Base-by-base conservation (phyloP, 345 rosid species). In the Salix koriyanagi region DNA sequence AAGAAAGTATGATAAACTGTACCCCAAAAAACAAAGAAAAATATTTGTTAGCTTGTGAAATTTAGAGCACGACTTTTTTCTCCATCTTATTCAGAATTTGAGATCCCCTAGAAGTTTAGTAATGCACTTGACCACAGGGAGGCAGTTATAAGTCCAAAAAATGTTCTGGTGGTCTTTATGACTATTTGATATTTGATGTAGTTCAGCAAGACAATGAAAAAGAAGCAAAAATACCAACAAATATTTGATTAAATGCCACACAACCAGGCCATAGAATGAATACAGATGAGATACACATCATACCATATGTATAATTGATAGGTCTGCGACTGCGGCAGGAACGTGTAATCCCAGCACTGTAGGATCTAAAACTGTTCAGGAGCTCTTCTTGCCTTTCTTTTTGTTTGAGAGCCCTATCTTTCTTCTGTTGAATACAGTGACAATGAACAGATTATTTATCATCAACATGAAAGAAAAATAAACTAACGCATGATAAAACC, bases 291-390 rank as follows among this genome's bases (percentile, higher is more conserved):
- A n/a, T 52, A 28, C 62, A 66, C 72, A 79, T 71, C 83, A 32
- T 89, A 94, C 96, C 97, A 76, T 76, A 92, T 79, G 96, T 92
- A 82, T 92, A 94, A 78, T 77, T 84, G 80, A 87, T 79, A 12
- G 90, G 88, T 76, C 82, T 76, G 36, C 87, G 87, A 76, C 61
- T 90, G 78, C 94, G 93, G 74, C 97, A 89, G 60, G 94, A 85
- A 73, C 97, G 91, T 50, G 87, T 81, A 39, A 67, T 25, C 67
- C 89, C 85, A 70, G 79, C 62, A 25, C 77, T 77, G 69, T 56
- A 82, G 74, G 84, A 78, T 83, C 76, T 74, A 37, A 76, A 80
- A 68, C 71, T 84, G 80, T 69, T 85, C 66, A 87, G 82, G 34
- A 79, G 84, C 87, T 52, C 87, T 79, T 88, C 91, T 82, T 87